Percentiles rank a stretch among this genome's conserved stretches.
Evolutionary conservation across 2,329 filamentous ascomycete genomes (phyloP).

Genomic region (Xylariomycetidae sp.): DNA sequence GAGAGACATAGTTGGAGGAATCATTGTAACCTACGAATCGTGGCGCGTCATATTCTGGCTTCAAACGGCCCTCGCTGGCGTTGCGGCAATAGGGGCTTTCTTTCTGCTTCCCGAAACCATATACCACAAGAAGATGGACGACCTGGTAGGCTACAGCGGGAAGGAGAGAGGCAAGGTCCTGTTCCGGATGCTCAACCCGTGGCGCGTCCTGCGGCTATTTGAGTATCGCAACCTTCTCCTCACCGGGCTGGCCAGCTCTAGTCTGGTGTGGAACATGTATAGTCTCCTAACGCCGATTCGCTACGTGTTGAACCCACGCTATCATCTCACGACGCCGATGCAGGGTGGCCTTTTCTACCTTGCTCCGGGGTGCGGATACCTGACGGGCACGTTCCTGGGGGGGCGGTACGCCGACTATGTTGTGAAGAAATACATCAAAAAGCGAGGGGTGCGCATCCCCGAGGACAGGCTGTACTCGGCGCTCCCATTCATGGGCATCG

Average conservation of each 20-base stretch:
- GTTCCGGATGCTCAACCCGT: slow-evolving; percentile 61
- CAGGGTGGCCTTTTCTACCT: slow-evolving; percentile 66
- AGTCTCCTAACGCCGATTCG: slow-evolving; percentile 56
- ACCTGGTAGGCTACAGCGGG: slow-evolving; percentile 52
- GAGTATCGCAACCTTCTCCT: slow-evolving; percentile 65
- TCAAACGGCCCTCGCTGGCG: slow-evolving; percentile 62
- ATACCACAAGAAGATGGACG: slow-evolving; percentile 56
- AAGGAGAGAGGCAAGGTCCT: slow-evolving; percentile 49
- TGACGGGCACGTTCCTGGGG: slow-evolving; percentile 60
- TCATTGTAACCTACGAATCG: slow-evolving; percentile 68
- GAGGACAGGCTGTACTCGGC: slow-evolving; percentile 65
- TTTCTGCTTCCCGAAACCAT: slow-evolving; percentile 71
- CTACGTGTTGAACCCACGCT: slow-evolving; percentile 66
- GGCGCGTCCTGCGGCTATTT: slow-evolving; percentile 59
- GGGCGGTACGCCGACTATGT: slow-evolving; percentile 42
- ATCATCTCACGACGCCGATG: slow-evolving; percentile 57
- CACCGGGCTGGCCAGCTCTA: slow-evolving; percentile 51
- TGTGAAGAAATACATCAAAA: slow-evolving; percentile 34
- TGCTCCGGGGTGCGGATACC: slow-evolving; percentile 61
- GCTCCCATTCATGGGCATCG: slow-evolving; percentile 54
- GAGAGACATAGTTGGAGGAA: slow-evolving; percentile 69
- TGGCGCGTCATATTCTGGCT: slow-evolving; percentile 79
- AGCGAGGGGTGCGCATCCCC: slow-evolving; percentile 54
- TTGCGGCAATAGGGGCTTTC: slow-evolving; percentile 54
- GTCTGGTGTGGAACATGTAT: slow-evolving; percentile 71